These are phyloP conservation scores for Antitrichia curtipendula DNA, from an alignment of 225 moss, liverwort and hornwort species.

Conservation along the genomic window DNA sequence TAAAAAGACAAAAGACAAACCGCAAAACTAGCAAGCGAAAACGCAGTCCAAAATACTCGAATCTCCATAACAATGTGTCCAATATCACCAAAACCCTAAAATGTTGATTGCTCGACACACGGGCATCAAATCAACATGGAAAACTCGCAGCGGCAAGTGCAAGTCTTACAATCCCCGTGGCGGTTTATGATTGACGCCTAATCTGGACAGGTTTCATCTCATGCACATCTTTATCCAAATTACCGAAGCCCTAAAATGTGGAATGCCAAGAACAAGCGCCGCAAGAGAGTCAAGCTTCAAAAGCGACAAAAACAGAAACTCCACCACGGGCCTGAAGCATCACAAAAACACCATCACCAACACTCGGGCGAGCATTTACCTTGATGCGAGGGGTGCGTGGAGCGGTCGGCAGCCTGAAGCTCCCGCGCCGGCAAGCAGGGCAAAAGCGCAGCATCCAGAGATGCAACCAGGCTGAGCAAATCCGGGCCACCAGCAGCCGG, in stretches of 20 bases:
- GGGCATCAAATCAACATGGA: not conserved
- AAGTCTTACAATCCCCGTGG: not conserved
- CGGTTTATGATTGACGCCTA: not conserved
- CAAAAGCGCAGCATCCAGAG: constrained; percentile 60
- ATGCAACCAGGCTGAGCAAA: constrained; percentile 53
- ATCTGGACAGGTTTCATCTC: not conserved
- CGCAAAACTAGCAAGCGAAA: not conserved
- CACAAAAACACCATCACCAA: not conserved
- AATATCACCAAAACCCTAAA: not conserved
- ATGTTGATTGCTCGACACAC: not conserved
- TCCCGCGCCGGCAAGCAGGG: constrained; percentile 89
- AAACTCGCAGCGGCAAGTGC: not conserved
- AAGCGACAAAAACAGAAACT: not conserved
- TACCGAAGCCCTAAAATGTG: not conserved
- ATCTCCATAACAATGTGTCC: not conserved
- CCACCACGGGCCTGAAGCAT: not conserved
- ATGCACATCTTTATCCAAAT: not conserved
- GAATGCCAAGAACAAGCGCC: not conserved
- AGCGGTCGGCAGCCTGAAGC: constrained; percentile 87
- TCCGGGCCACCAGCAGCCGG: constrained; percentile 15
- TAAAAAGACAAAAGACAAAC: not conserved
- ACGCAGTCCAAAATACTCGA: not conserved
- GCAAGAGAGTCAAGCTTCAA: not conserved
- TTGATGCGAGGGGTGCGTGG: constrained; percentile 71
- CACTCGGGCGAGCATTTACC: constrained; percentile 4